phyloP scores from a whole-genome alignment of 495 filamentous ascomycete species.

The Cryomyces minteri region DNA sequence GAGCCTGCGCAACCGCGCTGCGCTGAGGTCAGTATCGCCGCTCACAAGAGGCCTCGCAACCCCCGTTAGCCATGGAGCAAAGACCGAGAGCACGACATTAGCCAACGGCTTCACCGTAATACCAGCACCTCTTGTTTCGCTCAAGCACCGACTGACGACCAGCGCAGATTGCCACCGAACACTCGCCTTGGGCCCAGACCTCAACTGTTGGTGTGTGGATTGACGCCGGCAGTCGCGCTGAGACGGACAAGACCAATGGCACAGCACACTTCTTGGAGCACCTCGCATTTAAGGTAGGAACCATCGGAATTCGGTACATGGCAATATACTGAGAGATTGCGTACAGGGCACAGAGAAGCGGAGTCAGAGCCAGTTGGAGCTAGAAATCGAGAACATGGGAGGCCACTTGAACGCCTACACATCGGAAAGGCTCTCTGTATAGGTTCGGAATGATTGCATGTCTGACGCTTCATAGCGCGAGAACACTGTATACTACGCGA shows the following conservation, averaged over 20 bases:
- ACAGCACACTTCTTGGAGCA: slow-evolving; percentile 99
- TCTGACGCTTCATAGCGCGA: slow-evolving; percentile 49
- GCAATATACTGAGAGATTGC: slow-evolving; percentile 10
- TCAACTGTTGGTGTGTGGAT: slow-evolving; percentile 99
- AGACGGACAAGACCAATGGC: slow-evolving; percentile 97
- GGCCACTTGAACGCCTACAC: slow-evolving; percentile 99
- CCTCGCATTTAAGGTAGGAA: slow-evolving; percentile 87
- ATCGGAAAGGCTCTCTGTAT: slow-evolving; percentile 46
- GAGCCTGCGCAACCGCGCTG: slow-evolving; percentile 66
- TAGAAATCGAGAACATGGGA: slow-evolving; percentile 99
- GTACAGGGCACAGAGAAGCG: slow-evolving; percentile 75
- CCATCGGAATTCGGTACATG: not conserved
- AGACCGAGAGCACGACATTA: slow-evolving; percentile 86
- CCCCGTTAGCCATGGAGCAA: slow-evolving; percentile 51
- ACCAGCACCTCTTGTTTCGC: not conserved
- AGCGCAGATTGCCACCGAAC: slow-evolving; percentile 78
- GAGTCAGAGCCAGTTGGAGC: slow-evolving; percentile 88
- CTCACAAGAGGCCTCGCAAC: slow-evolving; percentile 73
- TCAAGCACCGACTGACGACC: slow-evolving; percentile 13
- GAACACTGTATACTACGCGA: slow-evolving; percentile 99
- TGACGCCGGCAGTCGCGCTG: slow-evolving; percentile 93
- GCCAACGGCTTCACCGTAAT: slow-evolving; percentile 93
- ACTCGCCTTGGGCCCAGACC: slow-evolving; percentile 96
- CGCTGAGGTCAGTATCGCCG: slow-evolving; percentile 50
- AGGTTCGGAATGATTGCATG: slow-evolving; percentile 4